Evolutionary conservation across 306 rosid species (phyloP).

Genomic region (Parietaria judaica): DNA sequence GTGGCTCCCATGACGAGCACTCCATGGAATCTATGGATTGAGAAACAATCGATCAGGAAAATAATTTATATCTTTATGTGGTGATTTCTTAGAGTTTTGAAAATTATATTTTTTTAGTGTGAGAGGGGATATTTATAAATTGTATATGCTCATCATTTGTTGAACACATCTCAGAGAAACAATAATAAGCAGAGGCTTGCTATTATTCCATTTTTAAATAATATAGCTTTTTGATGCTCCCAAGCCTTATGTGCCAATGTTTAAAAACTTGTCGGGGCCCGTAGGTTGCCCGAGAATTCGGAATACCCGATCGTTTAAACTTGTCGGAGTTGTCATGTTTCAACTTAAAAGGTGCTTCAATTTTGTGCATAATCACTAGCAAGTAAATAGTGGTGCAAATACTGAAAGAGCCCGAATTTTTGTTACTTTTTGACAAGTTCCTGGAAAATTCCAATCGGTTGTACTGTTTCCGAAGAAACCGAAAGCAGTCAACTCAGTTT

Average conservation of each 20-base stretch:
- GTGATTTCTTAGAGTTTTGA: not conserved
- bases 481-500: no score
- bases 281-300: no score
- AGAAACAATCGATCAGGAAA: not conserved
- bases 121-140: not conserved
- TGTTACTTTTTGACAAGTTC: no score
- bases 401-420: no score
- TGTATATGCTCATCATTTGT: conserved; percentile 15
- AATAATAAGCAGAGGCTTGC: conserved; percentile 19
- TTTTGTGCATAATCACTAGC: no score
- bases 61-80: not conserved
- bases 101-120: not conserved
- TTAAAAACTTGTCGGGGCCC: conserved; percentile 22
- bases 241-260: conserved; percentile 34
- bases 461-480: no score
- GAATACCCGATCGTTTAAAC: no score
- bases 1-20: conserved; percentile 28
- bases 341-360: no score
- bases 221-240: conserved; percentile 5
- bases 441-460: no score
- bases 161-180: conserved; percentile 7
- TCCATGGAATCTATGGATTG: conserved; percentile 34
- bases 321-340: no score
- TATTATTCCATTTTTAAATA: conserved; percentile 11
- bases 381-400: no score